phyloP scores from a whole-genome alignment of 345 rosid species.

The Noccaea caerulescens region DNA sequence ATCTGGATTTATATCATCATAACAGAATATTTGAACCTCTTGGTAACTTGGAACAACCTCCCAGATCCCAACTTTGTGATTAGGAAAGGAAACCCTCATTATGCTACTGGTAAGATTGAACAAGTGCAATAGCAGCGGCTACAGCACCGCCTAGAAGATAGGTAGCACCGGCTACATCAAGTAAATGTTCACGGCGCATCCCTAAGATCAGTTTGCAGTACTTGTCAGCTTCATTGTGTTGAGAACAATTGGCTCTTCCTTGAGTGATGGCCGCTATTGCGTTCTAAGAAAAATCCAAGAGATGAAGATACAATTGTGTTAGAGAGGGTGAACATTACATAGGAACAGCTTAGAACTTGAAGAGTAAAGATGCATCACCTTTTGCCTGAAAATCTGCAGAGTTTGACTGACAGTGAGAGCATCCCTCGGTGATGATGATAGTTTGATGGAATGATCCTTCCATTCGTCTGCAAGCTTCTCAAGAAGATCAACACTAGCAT shows the following conservation, averaged over 20 bases:
- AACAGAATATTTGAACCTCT: no score
- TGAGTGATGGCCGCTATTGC: conserved; percentile 54
- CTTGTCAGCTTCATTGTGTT: conserved; percentile 43
- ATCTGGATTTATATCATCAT: no score
- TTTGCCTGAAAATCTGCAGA: conserved; percentile 55
- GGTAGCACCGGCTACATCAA: conserved; percentile 45
- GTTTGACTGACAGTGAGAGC: conserved; percentile 52
- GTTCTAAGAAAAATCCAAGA: conserved; percentile 31
- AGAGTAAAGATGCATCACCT: conserved; percentile 46
- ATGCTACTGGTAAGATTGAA: background rate
- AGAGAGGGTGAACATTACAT: background rate
- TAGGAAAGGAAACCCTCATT: no score
- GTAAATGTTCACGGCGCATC: conserved; percentile 46
- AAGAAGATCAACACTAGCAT: conserved; percentile 60
- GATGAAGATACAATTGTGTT: background rate
- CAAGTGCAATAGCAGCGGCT: conserved; percentile 48
- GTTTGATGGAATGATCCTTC: conserved; percentile 55
- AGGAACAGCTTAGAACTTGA: background rate
- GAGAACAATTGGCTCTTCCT: conserved; percentile 45
- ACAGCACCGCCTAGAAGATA: conserved; percentile 51
- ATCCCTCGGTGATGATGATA: conserved; percentile 46
- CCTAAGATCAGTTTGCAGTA: conserved; percentile 35
- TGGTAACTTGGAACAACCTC: no score
- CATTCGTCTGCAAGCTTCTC: conserved; percentile 56
- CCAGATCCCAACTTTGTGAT: no score